Evolutionary conservation across 768 basidiomycete genomes (phyloP), one percentile per base, ranked within the genome.

Genomic region (Glaciozyma antarctica): DNA sequence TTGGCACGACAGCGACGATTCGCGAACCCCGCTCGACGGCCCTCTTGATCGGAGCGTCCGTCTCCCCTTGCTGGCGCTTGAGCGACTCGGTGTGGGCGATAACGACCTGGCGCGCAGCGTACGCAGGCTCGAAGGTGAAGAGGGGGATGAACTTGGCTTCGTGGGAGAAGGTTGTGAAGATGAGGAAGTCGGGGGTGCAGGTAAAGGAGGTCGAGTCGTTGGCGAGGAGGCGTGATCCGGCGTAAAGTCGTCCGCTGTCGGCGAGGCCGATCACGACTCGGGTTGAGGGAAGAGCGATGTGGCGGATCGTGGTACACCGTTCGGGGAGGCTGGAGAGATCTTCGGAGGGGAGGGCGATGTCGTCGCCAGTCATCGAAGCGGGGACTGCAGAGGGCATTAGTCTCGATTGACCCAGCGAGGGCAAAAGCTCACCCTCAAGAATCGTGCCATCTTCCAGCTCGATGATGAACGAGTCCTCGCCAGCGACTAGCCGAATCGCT

Each of bases 21-120:
- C 86, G 79, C 10, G 89, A 86, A 5, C 95, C 95, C 38, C 95
- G 80, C 76, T 99, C 95, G 1, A 97, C 83, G 24, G 88, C 82
- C 48, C 94, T 82, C 16, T 80, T 82, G 73, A 65, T 63, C 88
- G 85, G 85, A 78, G 47, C 77, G 72, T 60, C 77, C 61, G 22
- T 67, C 28, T 67, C 58, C 64, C 32, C 48, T 58, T 4, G 71
- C 26, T 12, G 53, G 28, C 60, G 0, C 75, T 69, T 38, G 43
- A 48, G 69, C 28, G 56, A 24, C 61, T 60, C 51, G 56, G 61
- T 2, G 26, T 59, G 61, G 22, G 58, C 48, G 8, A 76, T 72
- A 15, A 73, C 61, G 13, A 76, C 75, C 0, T 70, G 73, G 6
- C 70, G 64, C 2, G 73, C 64, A 1, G 76, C 58, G 12, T 68